These are phyloP conservation scores for Coprinopsis marcescibilis DNA, from an alignment of 768 basidiomycete genomes.

Conservation along the genomic window DNA sequence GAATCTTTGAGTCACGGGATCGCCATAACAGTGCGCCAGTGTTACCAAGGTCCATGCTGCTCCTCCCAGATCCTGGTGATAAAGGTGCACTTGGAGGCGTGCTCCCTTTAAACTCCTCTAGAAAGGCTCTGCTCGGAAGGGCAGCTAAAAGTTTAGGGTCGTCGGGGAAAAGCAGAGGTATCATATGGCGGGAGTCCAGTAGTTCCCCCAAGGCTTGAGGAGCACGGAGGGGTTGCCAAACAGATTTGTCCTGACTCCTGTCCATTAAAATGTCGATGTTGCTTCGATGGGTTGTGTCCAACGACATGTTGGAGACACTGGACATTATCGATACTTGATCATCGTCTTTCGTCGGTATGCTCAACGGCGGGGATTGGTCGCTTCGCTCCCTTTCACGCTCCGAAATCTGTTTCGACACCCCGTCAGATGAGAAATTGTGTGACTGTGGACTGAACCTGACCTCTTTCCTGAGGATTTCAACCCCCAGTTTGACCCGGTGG, in stretches of 20 bases:
- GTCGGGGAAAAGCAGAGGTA: conserved; percentile 79
- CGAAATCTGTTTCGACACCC: conserved; percentile 46
- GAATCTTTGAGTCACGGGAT: conserved; percentile 51
- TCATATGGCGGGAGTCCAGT: conserved; percentile 89
- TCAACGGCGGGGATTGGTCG: conserved; percentile 44
- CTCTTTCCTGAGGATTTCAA: conserved; percentile 81
- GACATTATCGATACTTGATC: conserved; percentile 30
- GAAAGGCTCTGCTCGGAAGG: conserved; percentile 43
- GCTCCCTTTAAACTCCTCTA: conserved; percentile 24
- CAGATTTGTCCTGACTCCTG: conserved; percentile 50
- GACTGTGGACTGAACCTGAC: conserved; percentile 26
- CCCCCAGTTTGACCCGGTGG: conserved; percentile 79
- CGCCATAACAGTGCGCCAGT: conserved; percentile 50
- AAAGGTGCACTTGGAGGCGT: conserved; percentile 1
- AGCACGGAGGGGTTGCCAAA: conserved; percentile 74
- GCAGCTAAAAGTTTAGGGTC: conserved; percentile 76
- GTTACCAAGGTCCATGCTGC: conserved; percentile 15
- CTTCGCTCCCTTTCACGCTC: conserved; percentile 69
- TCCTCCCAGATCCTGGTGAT: conserved; percentile 11
- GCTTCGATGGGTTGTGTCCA: conserved; percentile 34
- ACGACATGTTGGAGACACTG: conserved; percentile 30
- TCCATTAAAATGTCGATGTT: conserved; percentile 82
- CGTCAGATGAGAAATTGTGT: conserved; percentile 4
- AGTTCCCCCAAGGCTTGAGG: conserved; percentile 86
- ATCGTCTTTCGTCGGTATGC: conserved; percentile 32